Conservation (phyloP, 192 early-diverging fungal species). For the Rhizophagus clarus region DNA sequence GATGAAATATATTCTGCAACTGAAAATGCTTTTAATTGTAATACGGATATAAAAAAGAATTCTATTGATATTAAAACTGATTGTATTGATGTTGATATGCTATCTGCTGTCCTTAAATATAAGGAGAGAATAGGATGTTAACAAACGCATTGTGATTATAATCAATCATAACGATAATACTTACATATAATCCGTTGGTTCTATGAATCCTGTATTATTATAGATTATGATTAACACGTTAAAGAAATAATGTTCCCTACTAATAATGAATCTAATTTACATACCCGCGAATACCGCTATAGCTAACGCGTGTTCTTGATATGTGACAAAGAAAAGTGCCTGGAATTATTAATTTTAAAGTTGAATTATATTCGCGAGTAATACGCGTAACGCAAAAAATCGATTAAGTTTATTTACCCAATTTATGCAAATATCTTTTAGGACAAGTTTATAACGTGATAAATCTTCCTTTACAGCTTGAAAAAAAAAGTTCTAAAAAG, state of each 20-base stretch:
- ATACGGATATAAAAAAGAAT: constrained; percentile 1
- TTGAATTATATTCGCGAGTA: background rate
- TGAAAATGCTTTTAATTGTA: background rate
- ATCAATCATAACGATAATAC: background rate
- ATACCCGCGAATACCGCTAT: background rate
- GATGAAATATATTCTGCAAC: background rate
- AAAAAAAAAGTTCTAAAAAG: background rate
- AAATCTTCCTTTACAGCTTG: background rate
- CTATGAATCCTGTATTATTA: background rate
- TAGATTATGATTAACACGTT: background rate
- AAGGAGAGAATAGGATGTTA: background rate
- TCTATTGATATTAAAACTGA: background rate
- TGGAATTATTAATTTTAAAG: background rate
- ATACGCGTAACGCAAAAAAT: background rate
- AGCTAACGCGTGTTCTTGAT: background rate
- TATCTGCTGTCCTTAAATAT: background rate
- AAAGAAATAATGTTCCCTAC: too few relatives aligned
- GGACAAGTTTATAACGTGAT: background rate
- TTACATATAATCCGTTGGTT: background rate
- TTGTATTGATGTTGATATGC: background rate
- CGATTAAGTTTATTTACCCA: background rate
- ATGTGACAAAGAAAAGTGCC: background rate
- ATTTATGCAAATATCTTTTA: constrained; percentile 10
- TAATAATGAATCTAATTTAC: background rate
- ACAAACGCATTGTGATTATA: too few relatives aligned